Base-by-base conservation (phyloP, 331 rosid species). In the Rosa hybrid region DNA sequence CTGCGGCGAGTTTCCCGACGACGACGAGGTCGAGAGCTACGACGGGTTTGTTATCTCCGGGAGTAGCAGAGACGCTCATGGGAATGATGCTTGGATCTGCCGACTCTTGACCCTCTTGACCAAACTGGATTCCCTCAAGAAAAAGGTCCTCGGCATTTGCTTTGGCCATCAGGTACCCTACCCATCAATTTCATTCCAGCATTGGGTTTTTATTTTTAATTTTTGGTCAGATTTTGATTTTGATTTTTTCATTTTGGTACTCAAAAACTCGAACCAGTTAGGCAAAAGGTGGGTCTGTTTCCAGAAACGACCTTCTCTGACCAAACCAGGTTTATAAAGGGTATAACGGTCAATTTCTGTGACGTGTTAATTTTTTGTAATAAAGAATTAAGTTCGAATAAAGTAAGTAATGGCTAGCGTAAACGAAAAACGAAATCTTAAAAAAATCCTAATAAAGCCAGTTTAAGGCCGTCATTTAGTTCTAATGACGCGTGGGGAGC, bases 11-110 rank as follows among this genome's bases (percentile, higher is more conserved):
- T 90, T 93, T 6, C 99, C 96, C 0, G 53, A 45, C 0, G 90
- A 90, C 0, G 84, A 85, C 1, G 90, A 86, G 12, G n/a, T 89
- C 45, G 74, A 27, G 16, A 21, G 72, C 12, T 91, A 76, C 39
- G 92, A 95, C 5, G 99, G 94, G 0, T 95, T 92, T 81, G 93
- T 95, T 8, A 87, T 95, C 73, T 88, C 93, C 20, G 99, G 99
- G 0, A 95, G 99, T 67, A 90, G 96, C 78, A 86, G 88, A 57
- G 99, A 95, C 27, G 99, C 99, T 3, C 90, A 95, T 46, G 89
- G 93, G 2, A 88, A 89, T 64, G 90, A 95, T 13, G 83, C 87
- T 45, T 95, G 99, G 99, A 91, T 95, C 86, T 90, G 74, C 71
- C 27, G 80, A 34, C 96, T 95, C 1, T 18, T 95, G 21, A 3